phyloP scores from a whole-genome alignment of 2,329 filamentous ascomycete species.

The Helicocarpus griseus region DNA sequence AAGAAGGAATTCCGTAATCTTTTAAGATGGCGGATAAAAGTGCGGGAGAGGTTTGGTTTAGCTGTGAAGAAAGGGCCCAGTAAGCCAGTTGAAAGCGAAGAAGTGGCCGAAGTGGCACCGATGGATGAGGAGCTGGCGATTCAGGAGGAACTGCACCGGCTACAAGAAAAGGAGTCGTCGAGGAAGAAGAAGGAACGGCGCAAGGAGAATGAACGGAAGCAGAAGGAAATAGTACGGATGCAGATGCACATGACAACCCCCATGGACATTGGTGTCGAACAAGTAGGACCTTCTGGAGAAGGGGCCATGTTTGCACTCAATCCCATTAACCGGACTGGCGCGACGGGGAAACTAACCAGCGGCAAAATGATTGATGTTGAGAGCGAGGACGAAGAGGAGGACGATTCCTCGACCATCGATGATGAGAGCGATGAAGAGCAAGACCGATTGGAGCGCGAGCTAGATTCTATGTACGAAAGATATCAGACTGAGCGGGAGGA shows the following conservation, averaged over 20 bases:
- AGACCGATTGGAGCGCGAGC: slow-evolving; percentile 70
- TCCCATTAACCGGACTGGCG: slow-evolving; percentile 64
- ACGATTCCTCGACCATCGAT: slow-evolving; percentile 47
- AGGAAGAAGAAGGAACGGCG: slow-evolving; percentile 76
- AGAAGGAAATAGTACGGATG: slow-evolving; percentile 90
- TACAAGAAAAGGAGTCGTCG: slow-evolving; percentile 68
- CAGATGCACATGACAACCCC: slow-evolving; percentile 95
- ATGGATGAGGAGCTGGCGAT: slow-evolving; percentile 95
- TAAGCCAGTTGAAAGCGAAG: slow-evolving; percentile 47
- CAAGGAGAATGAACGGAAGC: slow-evolving; percentile 86
- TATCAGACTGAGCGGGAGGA: slow-evolving; percentile 74
- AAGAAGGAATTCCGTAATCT: slow-evolving; percentile 89
- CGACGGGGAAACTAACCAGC: slow-evolving; percentile 57
- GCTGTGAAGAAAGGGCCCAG: slow-evolving; percentile 55
- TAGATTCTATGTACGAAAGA: slow-evolving; percentile 78
- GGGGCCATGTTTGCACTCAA: slow-evolving; percentile 83
- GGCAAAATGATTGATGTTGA: slow-evolving; percentile 63
- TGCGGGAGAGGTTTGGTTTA: slow-evolving; percentile 85
- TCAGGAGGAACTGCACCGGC: slow-evolving; percentile 72
- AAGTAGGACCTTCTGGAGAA: slow-evolving; percentile 65
- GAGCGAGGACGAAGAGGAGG: slow-evolving; percentile 53
- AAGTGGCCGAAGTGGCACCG: slow-evolving; percentile 70
- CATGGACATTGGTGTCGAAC: slow-evolving; percentile 91
- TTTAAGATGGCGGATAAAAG: slow-evolving; percentile 78
- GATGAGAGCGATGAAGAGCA: slow-evolving; percentile 65